These are phyloP conservation scores for Symbiodinium pilosum DNA, from an alignment of 73 alveolate genomes.

Conservation along the genomic window DNA sequence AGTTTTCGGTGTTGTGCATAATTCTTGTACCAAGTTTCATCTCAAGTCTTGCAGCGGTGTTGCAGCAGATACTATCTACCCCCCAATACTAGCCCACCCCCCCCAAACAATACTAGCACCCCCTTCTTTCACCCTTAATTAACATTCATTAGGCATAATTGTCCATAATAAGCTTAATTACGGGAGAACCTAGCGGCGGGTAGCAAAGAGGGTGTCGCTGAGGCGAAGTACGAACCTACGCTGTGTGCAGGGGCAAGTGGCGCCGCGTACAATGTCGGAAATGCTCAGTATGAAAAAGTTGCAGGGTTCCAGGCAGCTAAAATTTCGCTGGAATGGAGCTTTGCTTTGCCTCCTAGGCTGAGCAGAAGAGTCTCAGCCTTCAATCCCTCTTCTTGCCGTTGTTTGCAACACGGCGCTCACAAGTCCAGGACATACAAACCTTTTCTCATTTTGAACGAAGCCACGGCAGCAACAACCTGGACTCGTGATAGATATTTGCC, in stretches of 20 bases:
- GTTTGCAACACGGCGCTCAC: neutral
- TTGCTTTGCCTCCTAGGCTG: neutral
- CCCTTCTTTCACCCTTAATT: no score
- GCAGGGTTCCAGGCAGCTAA: constrained; percentile 7
- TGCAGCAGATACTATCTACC: no score
- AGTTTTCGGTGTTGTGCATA: no score
- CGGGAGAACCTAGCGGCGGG: no score
- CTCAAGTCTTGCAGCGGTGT: no score
- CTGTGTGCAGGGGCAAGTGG: constrained; percentile 70
- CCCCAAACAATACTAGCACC: no score
- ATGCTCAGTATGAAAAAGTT: constrained; percentile 30
- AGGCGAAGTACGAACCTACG: constrained; percentile 89
- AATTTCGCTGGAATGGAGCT: neutral
- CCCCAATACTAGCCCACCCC: no score
- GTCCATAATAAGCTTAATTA: no score
- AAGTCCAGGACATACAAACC: neutral
- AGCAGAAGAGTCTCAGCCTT: neutral
- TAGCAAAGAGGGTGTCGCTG: no score
- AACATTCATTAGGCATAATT: no score
- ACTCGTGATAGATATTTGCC: neutral
- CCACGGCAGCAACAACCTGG: neutral
- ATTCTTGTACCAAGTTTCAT: no score
- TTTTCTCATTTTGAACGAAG: no score
- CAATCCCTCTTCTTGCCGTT: neutral
- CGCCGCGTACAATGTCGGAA: constrained; percentile 64